Base-by-base conservation (phyloP, 2,329 filamentous ascomycete species). In the Peltaster fructicola region DNA sequence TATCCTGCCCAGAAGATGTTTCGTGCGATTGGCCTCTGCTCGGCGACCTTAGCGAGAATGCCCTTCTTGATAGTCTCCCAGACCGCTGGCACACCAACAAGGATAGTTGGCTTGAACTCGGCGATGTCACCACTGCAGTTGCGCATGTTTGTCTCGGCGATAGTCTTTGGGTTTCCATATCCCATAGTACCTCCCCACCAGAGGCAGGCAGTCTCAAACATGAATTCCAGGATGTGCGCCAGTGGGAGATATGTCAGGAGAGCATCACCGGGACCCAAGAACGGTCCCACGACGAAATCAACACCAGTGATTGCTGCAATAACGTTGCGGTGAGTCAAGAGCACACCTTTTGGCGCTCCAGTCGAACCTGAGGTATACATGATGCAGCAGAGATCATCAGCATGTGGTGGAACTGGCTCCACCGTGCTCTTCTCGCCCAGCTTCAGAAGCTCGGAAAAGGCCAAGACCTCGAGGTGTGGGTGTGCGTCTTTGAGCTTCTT, bases 21-120 rank as follows among this genome's bases (percentile, higher is more conserved):
- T 53, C 63, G 73, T 30, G 74, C 64, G 20, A 95, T 30, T n/a
- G 64, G 52, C 42, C 72, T 73, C 33, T 75, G 66, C 30, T 65
- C 58, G 45, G 78, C 74, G 31, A 95, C 73, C 52, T 82, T 81
- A 41, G 60, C 56, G 35, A 85, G 60, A 42, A 98, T 78, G 27
- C 88, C 88, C 62, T 98, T 98, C 61, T 82, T 85, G 43, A 98
- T 76, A 1, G 80, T 84, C 56, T 98, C 88, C 84, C 85, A 98
- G 15, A 98, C 76, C 30, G 90, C 84, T 2, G 88, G 88, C 3
- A 98, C 88, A 50, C 88, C 88, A 18, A 93, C 77, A 48, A 98
- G 67, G 46, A 93, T 67, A 2, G 82, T 90, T 1, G 88, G 88
- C 40, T 67, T 68, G 48, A 95, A 76, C 45, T 93, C 84, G 32